Conservation (phyloP, 2,329 filamentous ascomycete genomes). For the Hypoxylon sp. region DNA sequence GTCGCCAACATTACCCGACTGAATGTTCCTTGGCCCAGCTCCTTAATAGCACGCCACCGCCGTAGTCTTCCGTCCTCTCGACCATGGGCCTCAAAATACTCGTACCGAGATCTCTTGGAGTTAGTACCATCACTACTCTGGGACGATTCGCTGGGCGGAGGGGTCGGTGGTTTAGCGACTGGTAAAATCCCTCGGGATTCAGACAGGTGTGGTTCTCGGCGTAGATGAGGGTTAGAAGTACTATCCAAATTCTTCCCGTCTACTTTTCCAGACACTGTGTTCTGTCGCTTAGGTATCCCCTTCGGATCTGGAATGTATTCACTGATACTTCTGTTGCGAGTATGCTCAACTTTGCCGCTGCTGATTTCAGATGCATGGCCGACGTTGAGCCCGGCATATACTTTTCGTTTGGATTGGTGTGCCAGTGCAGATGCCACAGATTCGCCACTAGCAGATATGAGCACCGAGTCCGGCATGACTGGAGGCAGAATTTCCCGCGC, state of each 20-base stretch:
- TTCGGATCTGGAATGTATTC: constrained; percentile 85
- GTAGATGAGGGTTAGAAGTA: constrained; percentile 64
- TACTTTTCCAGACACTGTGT: constrained; percentile 77
- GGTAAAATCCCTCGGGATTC: constrained; percentile 80
- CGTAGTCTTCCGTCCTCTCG: constrained; percentile 78
- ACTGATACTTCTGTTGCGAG: constrained; percentile 86
- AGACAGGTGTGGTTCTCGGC: constrained; percentile 86
- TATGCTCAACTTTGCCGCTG: constrained; percentile 62
- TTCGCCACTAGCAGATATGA: constrained; percentile 68
- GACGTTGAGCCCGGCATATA: constrained; percentile 65
- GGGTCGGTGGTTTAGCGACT: constrained; percentile 79
- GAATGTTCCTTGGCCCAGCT: constrained; percentile 93
- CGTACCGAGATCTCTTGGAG: constrained; percentile 61
- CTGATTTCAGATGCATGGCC: constrained; percentile 52
- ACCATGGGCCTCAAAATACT: constrained; percentile 79
- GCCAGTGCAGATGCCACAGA: constrained; percentile 66
- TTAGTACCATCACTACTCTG: constrained; percentile 62
- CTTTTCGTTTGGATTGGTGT: constrained; percentile 70
- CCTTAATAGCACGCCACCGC: constrained; percentile 83
- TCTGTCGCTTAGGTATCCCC: constrained; percentile 77
- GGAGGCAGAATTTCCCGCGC: constrained; percentile 59
- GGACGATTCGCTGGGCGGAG: constrained; percentile 83
- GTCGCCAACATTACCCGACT: constrained; percentile 94
- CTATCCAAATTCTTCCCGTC: constrained; percentile 56
- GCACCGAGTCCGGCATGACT: constrained; percentile 61